Conservation (phyloP, 805 yeast species). For the Sungouiella thailandica region DNA sequence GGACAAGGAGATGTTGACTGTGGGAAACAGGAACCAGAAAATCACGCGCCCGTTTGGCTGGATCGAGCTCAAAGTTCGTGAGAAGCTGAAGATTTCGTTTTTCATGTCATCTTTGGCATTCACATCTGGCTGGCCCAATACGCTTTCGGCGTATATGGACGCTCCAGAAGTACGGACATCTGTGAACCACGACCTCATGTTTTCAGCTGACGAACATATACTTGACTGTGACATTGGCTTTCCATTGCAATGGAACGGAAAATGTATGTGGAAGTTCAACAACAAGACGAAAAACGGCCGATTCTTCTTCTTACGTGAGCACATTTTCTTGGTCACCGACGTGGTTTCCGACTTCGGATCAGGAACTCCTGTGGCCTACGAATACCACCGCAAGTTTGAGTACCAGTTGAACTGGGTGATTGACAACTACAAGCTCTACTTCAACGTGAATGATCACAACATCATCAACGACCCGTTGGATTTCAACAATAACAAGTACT, state of each 20-base stretch:
- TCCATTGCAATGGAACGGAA: conserved; percentile 83
- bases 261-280: conserved; percentile 61
- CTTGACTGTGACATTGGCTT: conserved; percentile 55
- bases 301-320: conserved; percentile 75
- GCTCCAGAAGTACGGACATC: conserved; percentile 70
- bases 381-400: conserved; percentile 65
- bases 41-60: conserved; percentile 70
- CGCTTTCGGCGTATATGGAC: conserved; percentile 39
- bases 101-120: conserved; percentile 51
- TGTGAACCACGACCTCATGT: conserved; percentile 80
- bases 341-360: conserved; percentile 69
- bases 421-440: conserved; percentile 49
- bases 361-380: conserved; percentile 69
- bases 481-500: conserved; percentile 69
- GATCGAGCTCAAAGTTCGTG: conserved; percentile 67
- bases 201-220: conserved; percentile 54
- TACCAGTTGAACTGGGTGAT: conserved; percentile 61
- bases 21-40: conserved; percentile 5
- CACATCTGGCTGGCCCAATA: conserved; percentile 52
- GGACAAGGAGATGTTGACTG: conserved; percentile 38
- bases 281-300: conserved; percentile 49
- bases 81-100: conserved; percentile 45
- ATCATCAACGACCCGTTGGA: conserved; percentile 87
- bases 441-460: conserved; percentile 84
- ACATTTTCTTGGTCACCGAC: conserved; percentile 68